A percentile compares a stretch with the other conserved stretches of the same genome.
These are phyloP conservation scores for Fusarium protoensiforme DNA, from an alignment of 2,329 filamentous ascomycete species.

Conservation along the genomic window DNA sequence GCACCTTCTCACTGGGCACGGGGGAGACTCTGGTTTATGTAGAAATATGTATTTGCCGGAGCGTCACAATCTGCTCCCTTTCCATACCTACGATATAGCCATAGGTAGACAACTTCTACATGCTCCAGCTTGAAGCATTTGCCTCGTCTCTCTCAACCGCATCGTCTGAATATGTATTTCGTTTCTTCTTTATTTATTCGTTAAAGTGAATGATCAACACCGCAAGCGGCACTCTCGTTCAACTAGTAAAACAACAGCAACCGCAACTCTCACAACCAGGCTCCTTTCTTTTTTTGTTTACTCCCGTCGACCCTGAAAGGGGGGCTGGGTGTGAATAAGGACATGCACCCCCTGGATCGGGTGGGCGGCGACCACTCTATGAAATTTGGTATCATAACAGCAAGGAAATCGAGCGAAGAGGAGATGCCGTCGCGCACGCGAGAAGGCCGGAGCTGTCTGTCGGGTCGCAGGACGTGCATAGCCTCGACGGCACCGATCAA, in stretches of 20 bases:
- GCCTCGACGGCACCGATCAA: constrained; percentile 44
- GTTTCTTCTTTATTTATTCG: constrained; percentile 36
- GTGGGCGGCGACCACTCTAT: constrained; percentile 37
- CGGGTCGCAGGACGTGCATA: neutral
- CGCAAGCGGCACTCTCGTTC: constrained; percentile 3
- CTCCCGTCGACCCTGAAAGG: constrained; percentile 6
- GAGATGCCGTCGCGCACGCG: constrained; percentile 12
- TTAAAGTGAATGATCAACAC: constrained; percentile 10
- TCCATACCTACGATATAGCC: neutral
- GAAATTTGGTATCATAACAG: constrained; percentile 47
- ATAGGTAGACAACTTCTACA: constrained; percentile 22
- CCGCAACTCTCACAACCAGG: constrained; percentile 11
- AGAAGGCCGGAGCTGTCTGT: neutral
- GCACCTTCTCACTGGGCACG: neutral
- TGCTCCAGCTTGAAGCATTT: neutral
- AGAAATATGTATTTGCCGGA: neutral
- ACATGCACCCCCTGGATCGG: constrained; percentile 24
- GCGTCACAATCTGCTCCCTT: neutral
- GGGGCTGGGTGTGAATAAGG: constrained; percentile 20
- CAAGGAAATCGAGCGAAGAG: constrained; percentile 41
- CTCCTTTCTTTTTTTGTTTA: constrained; percentile 13
- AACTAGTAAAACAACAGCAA: neutral
- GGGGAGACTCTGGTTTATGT: neutral
- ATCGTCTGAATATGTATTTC: constrained; percentile 11
- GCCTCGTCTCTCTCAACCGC: neutral